These are phyloP conservation scores for Aspergillus udagawae DNA, from an alignment of 2,329 filamentous ascomycete genomes.

Conservation along the genomic window DNA sequence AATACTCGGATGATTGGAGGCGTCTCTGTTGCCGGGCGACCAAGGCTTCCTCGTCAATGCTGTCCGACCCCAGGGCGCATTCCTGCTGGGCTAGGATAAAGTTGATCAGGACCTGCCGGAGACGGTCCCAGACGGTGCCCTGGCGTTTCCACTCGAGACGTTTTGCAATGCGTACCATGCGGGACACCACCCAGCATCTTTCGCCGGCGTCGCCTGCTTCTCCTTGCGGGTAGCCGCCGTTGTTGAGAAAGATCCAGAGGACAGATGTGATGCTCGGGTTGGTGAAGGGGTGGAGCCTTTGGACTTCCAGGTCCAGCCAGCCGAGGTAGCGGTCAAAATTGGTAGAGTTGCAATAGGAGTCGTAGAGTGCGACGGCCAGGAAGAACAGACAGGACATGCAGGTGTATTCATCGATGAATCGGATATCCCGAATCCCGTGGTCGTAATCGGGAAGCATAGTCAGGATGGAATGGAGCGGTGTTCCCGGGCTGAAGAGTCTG, in stretches of 20 bases:
- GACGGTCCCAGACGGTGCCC: constrained; percentile 24
- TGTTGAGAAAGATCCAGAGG: constrained; percentile 28
- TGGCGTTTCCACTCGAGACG: constrained; percentile 27
- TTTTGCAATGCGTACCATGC: constrained; percentile 29
- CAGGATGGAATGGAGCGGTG: constrained; percentile 24
- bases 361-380: constrained; percentile 24
- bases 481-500: constrained; percentile 19
- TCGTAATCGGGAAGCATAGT: constrained; percentile 29
- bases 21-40: constrained; percentile 19
- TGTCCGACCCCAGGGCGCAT: constrained; percentile 23
- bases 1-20: constrained; percentile 9
- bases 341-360: constrained; percentile 22
- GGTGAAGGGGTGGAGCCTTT: constrained; percentile 18
- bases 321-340: constrained; percentile 25
- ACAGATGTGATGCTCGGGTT: constrained; percentile 28
- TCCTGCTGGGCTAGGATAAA: constrained; percentile 27
- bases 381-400: constrained; percentile 30
- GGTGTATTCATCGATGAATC: constrained; percentile 31
- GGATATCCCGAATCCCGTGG: constrained; percentile 29
- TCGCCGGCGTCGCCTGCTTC: constrained; percentile 22
- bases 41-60: constrained; percentile 18
- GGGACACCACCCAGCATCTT: constrained; percentile 29
- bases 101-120: constrained; percentile 22
- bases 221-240: constrained; percentile 22
- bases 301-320: constrained; percentile 25